phyloP scores from a whole-genome alignment of 805 yeast genomes.

The Saccharomyces mikatae region DNA sequence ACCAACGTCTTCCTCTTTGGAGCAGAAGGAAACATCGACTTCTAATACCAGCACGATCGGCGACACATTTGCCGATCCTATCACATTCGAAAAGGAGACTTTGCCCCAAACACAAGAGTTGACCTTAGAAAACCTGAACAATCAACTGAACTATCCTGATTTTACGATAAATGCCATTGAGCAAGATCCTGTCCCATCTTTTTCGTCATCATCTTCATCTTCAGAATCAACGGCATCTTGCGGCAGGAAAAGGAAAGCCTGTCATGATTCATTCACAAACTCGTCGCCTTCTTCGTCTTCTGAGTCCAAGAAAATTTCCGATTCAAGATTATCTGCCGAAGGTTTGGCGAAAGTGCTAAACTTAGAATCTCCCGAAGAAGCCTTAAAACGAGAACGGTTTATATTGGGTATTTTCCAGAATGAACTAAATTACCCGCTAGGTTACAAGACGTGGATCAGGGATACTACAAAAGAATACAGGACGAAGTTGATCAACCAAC shows the following conservation, averaged over 20 bases:
- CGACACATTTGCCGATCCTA: neutral
- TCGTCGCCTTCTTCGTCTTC: neutral
- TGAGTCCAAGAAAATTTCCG: constrained; percentile 28
- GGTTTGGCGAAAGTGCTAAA: constrained; percentile 47
- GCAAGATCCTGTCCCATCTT: neutral
- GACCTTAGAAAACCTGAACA: neutral
- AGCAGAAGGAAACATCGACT: neutral
- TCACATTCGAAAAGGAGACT: neutral
- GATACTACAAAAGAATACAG: constrained; percentile 58
- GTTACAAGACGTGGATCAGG: constrained; percentile 77
- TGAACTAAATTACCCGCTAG: constrained; percentile 62
- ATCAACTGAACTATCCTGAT: neutral
- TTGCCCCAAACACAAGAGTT: neutral
- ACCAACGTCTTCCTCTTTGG: neutral
- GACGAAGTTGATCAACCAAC: constrained; percentile 39
- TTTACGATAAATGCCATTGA: neutral
- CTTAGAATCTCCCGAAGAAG: constrained; percentile 43
- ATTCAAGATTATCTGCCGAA: constrained; percentile 50
- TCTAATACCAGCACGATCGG: neutral
- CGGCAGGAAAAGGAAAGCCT: neutral
- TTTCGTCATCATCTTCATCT: neutral
- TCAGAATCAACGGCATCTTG: neutral
- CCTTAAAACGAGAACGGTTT: constrained; percentile 46
- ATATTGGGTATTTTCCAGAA: constrained; percentile 46
- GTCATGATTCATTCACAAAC: neutral